A percentile compares a stretch with the other conserved stretches of the same genome.
These are phyloP conservation scores for Daldinia eschscholtzii DNA, from an alignment of 2,329 filamentous ascomycete species.

Conservation along the genomic window DNA sequence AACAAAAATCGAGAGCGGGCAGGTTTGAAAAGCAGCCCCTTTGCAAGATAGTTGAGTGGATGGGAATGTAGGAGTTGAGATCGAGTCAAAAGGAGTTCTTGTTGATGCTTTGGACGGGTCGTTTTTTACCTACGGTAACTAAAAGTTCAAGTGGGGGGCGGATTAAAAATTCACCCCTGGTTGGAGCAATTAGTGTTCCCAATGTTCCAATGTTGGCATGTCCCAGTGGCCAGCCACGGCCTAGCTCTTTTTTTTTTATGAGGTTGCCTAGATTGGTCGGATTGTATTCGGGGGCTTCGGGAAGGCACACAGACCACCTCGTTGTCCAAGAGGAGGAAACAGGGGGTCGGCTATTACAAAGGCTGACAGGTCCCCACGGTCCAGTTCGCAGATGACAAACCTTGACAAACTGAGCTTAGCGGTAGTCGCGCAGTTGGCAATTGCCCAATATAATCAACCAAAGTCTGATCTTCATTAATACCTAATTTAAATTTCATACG, in stretches of 20 bases:
- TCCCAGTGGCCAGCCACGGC: slow-evolving; percentile 11
- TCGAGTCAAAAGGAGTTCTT: slow-evolving; percentile 46
- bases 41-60: slow-evolving; percentile 31
- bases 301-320: slow-evolving; percentile 38
- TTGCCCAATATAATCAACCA: slow-evolving; percentile 32
- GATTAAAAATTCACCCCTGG: slow-evolving; percentile 46
- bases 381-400: slow-evolving; percentile 12
- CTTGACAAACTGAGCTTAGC: slow-evolving; percentile 23
- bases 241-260: slow-evolving; percentile 5
- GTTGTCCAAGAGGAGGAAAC: slow-evolving; percentile 30
- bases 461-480: slow-evolving; percentile 33
- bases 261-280: slow-evolving; percentile 41
- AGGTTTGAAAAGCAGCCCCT: slow-evolving; percentile 34
- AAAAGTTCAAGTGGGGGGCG: slow-evolving; percentile 44
- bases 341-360: slow-evolving; percentile 15
- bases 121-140: slow-evolving; percentile 39
- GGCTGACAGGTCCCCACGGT: background rate
- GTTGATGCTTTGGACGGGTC: slow-evolving; percentile 47
- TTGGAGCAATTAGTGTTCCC: slow-evolving; percentile 22
- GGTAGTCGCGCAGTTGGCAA: slow-evolving; percentile 16
- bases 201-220: slow-evolving; percentile 34
- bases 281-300: slow-evolving; percentile 33
- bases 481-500: slow-evolving; percentile 18
- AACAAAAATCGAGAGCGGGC: slow-evolving; percentile 46
- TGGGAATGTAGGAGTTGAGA: slow-evolving; percentile 42